A percentile compares a stretch with the other conserved stretches of the same genome.
These are phyloP conservation scores for Centella asiatica DNA, from an alignment of 129 eudicot species.

Conservation along the genomic window DNA sequence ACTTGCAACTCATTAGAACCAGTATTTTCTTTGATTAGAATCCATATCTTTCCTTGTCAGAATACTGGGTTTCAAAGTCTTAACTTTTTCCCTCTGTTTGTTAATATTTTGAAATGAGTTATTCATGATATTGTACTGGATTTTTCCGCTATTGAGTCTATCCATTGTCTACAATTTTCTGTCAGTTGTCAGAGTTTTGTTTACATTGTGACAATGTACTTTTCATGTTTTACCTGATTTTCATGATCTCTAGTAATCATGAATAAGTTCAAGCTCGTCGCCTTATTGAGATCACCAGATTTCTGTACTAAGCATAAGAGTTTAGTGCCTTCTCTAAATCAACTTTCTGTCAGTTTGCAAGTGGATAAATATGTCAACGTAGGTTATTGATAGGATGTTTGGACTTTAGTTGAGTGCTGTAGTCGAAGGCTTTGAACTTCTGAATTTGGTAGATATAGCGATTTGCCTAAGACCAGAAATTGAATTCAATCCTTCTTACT, in stretches of 20 bases:
- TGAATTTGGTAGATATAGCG: neutral
- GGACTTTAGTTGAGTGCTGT: neutral
- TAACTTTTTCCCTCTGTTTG: too few species aligned
- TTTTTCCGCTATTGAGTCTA: too few species aligned
- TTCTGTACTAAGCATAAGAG: neutral
- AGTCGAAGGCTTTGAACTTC: neutral
- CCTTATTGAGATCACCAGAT: neutral
- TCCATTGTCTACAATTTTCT: neutral
- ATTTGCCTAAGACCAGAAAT: neutral
- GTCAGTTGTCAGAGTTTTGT: neutral
- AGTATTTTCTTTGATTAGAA: neutral
- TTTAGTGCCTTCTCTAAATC: neutral
- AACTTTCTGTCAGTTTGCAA: neutral
- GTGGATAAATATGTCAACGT: neutral
- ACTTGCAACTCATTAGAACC: neutral
- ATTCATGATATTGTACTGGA: too few species aligned
- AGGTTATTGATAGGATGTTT: neutral
- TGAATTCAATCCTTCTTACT: neutral
- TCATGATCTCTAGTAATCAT: neutral
- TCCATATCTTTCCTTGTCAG: neutral
- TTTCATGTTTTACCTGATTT: neutral
- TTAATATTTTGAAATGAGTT: too few species aligned
- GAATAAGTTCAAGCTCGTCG: neutral
- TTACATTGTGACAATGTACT: neutral
- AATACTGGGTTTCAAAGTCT: neutral